Conservation (phyloP, 495 filamentous ascomycete genomes). For the Podospora didyma region DNA sequence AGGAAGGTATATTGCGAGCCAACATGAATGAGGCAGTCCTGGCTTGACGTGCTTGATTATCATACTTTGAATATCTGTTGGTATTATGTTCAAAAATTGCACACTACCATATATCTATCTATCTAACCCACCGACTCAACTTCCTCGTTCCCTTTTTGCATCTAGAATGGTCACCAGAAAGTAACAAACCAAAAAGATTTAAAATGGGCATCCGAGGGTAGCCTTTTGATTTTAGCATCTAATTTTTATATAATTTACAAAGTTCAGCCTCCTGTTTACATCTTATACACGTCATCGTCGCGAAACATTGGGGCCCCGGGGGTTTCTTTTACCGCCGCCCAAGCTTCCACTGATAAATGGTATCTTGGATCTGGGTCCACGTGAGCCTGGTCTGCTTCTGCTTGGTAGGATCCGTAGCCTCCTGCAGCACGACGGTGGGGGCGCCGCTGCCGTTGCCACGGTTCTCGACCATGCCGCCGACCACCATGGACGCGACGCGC, state of each 20-base stretch:
- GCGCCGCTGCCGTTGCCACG: conserved; percentile 75
- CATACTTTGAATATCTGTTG: too few relatives aligned
- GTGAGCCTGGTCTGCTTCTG: conserved; percentile 49
- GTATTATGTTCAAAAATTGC: too few relatives aligned
- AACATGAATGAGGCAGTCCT: not conserved
- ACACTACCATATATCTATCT: too few relatives aligned
- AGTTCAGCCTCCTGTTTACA: not conserved
- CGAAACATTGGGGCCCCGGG: too few relatives aligned
- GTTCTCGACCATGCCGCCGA: conserved; percentile 75
- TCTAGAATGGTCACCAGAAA: too few relatives aligned
- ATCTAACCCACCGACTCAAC: too few relatives aligned
- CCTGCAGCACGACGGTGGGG: conserved; percentile 93
- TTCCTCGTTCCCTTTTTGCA: too few relatives aligned
- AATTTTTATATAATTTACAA: conserved; percentile 2
- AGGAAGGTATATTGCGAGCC: not conserved
- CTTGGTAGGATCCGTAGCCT: conserved; percentile 58
- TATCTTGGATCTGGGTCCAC: conserved; percentile 89
- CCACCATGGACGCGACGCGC: conserved; percentile 75
- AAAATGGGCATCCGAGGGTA: too few relatives aligned
- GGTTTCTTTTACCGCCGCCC: conserved; percentile 48
- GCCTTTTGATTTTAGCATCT: too few relatives aligned
- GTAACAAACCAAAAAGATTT: too few relatives aligned
- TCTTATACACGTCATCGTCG: conserved; percentile 4
- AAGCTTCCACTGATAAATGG: conserved; percentile 78
- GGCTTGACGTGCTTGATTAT: too few relatives aligned